A percentile compares a stretch with the other conserved stretches of the same genome.
phyloP scores from a whole-genome alignment of 1,284 basidiomycete genomes.

The Cryptococcus maquisensis region DNA sequence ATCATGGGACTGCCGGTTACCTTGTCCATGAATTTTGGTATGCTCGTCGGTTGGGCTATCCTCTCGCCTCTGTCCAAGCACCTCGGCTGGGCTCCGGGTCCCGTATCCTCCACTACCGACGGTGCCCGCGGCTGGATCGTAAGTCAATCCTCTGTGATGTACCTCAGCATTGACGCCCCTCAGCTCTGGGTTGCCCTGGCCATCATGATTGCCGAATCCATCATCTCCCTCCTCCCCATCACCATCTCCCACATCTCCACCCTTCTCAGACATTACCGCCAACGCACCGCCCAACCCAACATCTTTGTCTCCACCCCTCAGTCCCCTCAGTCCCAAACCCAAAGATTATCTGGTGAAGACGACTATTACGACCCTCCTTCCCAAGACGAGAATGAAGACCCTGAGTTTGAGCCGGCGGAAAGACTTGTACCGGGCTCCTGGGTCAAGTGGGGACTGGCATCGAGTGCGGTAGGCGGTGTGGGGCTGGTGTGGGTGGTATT shows the following conservation, averaged over 20 bases:
- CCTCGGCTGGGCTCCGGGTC: slow-evolving; percentile 83
- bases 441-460: slow-evolving; percentile 66
- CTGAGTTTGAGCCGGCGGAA: slow-evolving; percentile 72
- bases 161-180: slow-evolving; percentile 4
- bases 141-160: slow-evolving; percentile 6
- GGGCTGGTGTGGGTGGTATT: slow-evolving; percentile 81
- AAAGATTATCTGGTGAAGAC: slow-evolving; percentile 21
- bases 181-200: slow-evolving; percentile 85
- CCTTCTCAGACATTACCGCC: slow-evolving; percentile 12
- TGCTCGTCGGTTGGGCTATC: slow-evolving; percentile 92
- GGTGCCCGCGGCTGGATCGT: slow-evolving; percentile 85
- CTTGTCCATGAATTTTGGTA: slow-evolving; percentile 87
- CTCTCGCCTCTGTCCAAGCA: slow-evolving; percentile 79
- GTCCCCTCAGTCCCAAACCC: slow-evolving; percentile 4
- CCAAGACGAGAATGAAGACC: slow-evolving; percentile 52
- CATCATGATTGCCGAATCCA: slow-evolving; percentile 84
- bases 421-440: slow-evolving; percentile 74
- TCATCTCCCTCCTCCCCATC: slow-evolving; percentile 77
- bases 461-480: slow-evolving; percentile 67
- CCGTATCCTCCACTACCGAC: slow-evolving; percentile 73
- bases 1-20: slow-evolving; percentile 98
- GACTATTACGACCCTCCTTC: slow-evolving; percentile 33
- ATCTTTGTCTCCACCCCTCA: slow-evolving; percentile 19
- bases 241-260: slow-evolving; percentile 56
- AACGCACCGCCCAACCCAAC: slow-evolving; percentile 19